Percentiles rank a stretch among this genome's conserved stretches.
Evolutionary conservation across 2,329 filamentous ascomycete species (phyloP).

Genomic region (Ophiostoma tasmaniense): DNA sequence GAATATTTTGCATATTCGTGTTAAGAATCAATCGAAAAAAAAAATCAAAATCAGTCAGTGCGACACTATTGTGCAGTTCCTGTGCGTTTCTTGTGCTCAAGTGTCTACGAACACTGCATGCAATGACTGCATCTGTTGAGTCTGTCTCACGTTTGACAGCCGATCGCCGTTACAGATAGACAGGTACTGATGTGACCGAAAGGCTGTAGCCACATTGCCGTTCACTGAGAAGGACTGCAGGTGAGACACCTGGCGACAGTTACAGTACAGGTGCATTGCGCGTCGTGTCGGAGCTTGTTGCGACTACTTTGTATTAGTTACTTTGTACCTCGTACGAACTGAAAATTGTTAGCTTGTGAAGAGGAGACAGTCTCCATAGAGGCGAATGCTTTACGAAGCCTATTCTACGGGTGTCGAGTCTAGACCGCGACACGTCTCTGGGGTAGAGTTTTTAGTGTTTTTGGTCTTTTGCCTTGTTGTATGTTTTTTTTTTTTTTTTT

Average conservation of each 20-base stretch:
- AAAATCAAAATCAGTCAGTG: too few relatives aligned
- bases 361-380: not conserved
- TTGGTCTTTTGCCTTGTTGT: not conserved
- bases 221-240: not conserved
- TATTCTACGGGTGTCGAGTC: not conserved
- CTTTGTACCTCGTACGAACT: not conserved
- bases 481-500: not conserved
- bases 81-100: not conserved
- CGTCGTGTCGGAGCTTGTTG: not conserved
- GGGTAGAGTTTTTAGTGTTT: not conserved
- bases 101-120: not conserved
- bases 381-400: not conserved
- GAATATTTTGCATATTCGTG: not conserved
- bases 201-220: not conserved
- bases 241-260: not conserved
- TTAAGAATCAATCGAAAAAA: not conserved
- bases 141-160: not conserved
- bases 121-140: not conserved
- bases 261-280: not conserved
- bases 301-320: not conserved
- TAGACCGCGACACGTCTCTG: not conserved
- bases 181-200: not conserved
- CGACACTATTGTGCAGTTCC: too few relatives aligned
- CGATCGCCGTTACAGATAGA: not conserved
- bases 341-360: not conserved